A percentile compares a stretch with the other conserved stretches of the same genome.
Conservation (phyloP, 306 rosid genomes). For the Erythrophleum fordii region DNA sequence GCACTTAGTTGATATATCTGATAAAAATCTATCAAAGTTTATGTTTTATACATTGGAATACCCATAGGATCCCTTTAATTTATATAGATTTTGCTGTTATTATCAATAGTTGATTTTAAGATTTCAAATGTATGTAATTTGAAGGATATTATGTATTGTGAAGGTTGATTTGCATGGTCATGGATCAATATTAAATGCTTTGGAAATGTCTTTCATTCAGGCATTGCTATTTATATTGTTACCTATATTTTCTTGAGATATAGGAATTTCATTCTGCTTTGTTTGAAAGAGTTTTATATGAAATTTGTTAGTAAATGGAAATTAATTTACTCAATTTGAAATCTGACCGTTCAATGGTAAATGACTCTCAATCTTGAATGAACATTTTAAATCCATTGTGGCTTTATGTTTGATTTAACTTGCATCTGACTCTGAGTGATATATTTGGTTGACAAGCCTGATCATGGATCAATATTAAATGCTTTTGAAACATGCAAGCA, state of each 20-base stretch:
- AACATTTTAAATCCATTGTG: background rate
- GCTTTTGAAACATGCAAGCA: background rate
- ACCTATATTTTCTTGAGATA: background rate
- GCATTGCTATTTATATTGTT: background rate
- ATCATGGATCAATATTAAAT: background rate
- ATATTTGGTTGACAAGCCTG: slow-evolving; percentile 41
- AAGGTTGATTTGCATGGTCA: background rate
- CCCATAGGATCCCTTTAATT: background rate
- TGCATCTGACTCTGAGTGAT: slow-evolving; percentile 36
- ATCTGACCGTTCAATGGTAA: background rate
- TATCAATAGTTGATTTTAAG: background rate
- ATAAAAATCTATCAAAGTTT: background rate
- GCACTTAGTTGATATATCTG: background rate
- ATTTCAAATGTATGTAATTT: background rate
- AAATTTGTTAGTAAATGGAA: background rate
- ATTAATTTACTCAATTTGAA: background rate
- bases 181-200: background rate
- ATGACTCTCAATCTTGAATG: background rate
- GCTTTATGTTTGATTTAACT: slow-evolving; percentile 14
- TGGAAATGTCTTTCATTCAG: background rate
- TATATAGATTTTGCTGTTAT: background rate
- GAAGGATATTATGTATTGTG: background rate
- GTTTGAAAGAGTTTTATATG: background rate
- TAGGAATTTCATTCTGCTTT: background rate
- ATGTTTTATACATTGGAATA: background rate